Evolutionary conservation across 2,329 filamentous ascomycete species (phyloP), one percentile per base, ranked within the genome.

Genomic region (Acephala macrosclerotiorum): DNA sequence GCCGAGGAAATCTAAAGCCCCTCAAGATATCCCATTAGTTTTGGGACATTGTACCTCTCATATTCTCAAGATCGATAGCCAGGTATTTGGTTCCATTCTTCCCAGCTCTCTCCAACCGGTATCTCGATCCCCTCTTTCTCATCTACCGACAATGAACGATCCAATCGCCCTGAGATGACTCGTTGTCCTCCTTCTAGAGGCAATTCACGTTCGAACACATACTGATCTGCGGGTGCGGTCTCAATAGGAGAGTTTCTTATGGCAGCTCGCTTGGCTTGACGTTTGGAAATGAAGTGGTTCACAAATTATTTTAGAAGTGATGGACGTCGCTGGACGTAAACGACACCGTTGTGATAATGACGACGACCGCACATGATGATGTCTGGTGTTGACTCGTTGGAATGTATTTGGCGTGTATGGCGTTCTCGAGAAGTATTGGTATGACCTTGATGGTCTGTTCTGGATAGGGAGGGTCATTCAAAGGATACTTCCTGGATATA

Each of bases 251-350:
- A 49, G 4, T 6, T 49, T 49, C 45, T 49, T 14, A n/a, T n/a
- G n/a, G 25, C 8, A 25, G 45, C 45, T 49, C 25, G 22, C 45
- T 49, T 49, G 4, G 45, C 45, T 22, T 25, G 45, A 2, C 45
- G 45, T 49, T 49, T 49, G n/a, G n/a, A 49, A 2, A 22, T 12
- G n/a, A 49, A 12, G 12, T 22, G 45, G 1, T 49, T n/a, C 1
- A n/a, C 45, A 6, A 49, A n/a, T 25, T 49, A n/a, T 49, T n/a
- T 49, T n/a, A 49, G 45, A n/a, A 49, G n/a, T 22, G n/a, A 22
- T 22, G 45, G 45, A n/a, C 42, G 42, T 22, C 45, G 45, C 8
- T 22, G 45, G 45, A 49, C 20, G 45, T 22, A 25, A n/a, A 22
- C 11, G 45, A 14, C 20, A n/a, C 45, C 45, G 45, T 49, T 49